A percentile compares a stretch with the other conserved stretches of the same genome.
Evolutionary conservation across 176 grass and related monocot genomes (phyloP).

Genomic region (Triticum turgidum): DNA sequence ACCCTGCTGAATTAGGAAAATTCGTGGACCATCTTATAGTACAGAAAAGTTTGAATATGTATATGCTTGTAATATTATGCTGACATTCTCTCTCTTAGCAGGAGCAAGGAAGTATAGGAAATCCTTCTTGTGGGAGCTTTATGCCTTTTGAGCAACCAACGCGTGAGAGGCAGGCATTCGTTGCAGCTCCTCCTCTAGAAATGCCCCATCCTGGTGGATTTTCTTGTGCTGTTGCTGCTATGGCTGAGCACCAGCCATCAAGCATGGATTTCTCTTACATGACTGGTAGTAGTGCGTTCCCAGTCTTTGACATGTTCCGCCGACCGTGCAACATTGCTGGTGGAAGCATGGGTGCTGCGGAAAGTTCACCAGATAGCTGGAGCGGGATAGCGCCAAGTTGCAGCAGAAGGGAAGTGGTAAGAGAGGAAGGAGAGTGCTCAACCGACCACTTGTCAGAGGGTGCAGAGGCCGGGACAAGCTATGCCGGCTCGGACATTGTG

Average conservation of each 20-base stretch:
- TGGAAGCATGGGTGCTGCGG: slow-evolving; percentile 34
- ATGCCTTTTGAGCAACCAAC: slow-evolving; percentile 47
- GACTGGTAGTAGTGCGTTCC: slow-evolving; percentile 38
- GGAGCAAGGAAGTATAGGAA: slow-evolving; percentile 79
- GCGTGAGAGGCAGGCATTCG: slow-evolving; percentile 54
- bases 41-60: slow-evolving; percentile 13
- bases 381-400: slow-evolving; percentile 48
- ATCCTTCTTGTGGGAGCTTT: slow-evolving; percentile 57
- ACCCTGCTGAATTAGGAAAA: not conserved
- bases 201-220: slow-evolving; percentile 67
- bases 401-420: slow-evolving; percentile 55
- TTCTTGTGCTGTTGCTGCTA: slow-evolving; percentile 78
- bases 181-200: slow-evolving; percentile 48
- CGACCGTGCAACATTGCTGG: slow-evolving; percentile 42
- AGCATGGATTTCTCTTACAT: slow-evolving; percentile 61
- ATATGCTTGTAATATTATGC: slow-evolving; percentile 8
- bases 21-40: not conserved
- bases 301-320: slow-evolving; percentile 60
- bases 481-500: slow-evolving; percentile 72
- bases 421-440: slow-evolving; percentile 83
- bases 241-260: slow-evolving; percentile 63
- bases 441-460: slow-evolving; percentile 83
- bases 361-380: slow-evolving; percentile 66
- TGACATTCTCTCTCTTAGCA: slow-evolving; percentile 39
- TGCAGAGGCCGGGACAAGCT: slow-evolving; percentile 69